A percentile compares a stretch with the other conserved stretches of the same genome.
These are phyloP conservation scores for Bolboschoenoplectus hybrid DNA, from an alignment of 202 grass and related monocot genomes.

Conservation along the genomic window DNA sequence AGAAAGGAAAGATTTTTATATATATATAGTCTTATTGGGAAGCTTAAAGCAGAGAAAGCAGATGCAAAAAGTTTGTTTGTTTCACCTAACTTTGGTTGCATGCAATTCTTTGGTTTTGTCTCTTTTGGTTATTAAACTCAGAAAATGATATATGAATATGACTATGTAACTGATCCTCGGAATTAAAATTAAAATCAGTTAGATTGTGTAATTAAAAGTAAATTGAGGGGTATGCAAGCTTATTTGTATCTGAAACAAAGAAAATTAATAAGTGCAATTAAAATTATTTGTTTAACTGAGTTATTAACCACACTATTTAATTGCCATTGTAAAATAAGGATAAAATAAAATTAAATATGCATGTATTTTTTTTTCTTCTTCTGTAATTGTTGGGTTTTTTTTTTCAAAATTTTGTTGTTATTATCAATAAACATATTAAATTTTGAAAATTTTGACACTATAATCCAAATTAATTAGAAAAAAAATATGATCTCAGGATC, in stretches of 20 bases:
- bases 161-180: neutral
- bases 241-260: neutral
- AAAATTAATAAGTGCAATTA: neutral
- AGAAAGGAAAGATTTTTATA: constrained; percentile 13
- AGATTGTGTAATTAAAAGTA: neutral
- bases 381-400: too few species aligned
- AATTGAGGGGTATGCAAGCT: neutral
- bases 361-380: too few species aligned
- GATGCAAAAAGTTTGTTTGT: constrained; percentile 4
- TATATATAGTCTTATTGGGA: neutral
- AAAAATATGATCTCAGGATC: too few species aligned
- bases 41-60: constrained; percentile 19
- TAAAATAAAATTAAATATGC: too few species aligned
- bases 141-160: constrained; percentile 23
- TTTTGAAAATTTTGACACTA: too few species aligned
- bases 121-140: neutral
- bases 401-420: too few species aligned
- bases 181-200: neutral
- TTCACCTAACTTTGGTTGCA: constrained; percentile 22
- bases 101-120: constrained; percentile 22
- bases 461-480: too few species aligned
- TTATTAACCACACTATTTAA: too few species aligned
- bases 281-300: neutral
- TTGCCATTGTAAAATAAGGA: too few species aligned
- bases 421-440: too few species aligned